These are phyloP conservation scores for Amanita inopinata DNA, from an alignment of 768 basidiomycete species.

Conservation along the genomic window DNA sequence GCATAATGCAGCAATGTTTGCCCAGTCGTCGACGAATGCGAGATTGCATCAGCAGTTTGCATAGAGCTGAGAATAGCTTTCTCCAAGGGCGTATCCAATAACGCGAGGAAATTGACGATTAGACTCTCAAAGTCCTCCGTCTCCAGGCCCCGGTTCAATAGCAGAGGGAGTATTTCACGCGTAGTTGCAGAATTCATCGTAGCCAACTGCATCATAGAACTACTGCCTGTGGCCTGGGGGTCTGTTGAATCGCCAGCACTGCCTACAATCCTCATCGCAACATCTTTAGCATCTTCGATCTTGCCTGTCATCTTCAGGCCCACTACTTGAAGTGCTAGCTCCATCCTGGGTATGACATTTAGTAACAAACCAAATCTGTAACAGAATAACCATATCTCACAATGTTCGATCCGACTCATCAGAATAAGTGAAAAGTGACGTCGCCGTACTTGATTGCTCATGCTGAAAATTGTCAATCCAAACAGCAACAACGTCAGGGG, in stretches of 20 bases:
- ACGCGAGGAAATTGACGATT: slow-evolving; percentile 70
- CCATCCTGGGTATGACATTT: slow-evolving; percentile 54
- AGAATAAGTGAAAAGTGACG: slow-evolving; percentile 77
- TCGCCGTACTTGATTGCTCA: slow-evolving; percentile 37
- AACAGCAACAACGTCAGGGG: slow-evolving; percentile 82
- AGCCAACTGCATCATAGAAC: slow-evolving; percentile 47
- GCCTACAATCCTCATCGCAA: slow-evolving; percentile 88
- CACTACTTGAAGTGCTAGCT: slow-evolving; percentile 89
- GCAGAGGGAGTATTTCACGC: slow-evolving; percentile 46
- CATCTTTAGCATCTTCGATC: slow-evolving; percentile 86
- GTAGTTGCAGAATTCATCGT: slow-evolving; percentile 26
- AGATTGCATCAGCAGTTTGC: slow-evolving; percentile 49
- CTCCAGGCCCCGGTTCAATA: slow-evolving; percentile 45
- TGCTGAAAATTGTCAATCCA: slow-evolving; percentile 73
- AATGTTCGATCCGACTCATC: slow-evolving; percentile 85
- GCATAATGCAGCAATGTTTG: slow-evolving; percentile 90
- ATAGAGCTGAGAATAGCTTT: slow-evolving; percentile 29
- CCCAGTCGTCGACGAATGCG: slow-evolving; percentile 57
- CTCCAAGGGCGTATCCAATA: slow-evolving; percentile 60
- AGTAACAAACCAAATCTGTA: slow-evolving; percentile 10
- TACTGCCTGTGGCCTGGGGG: slow-evolving; percentile 22
- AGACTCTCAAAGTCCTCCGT: slow-evolving; percentile 62
- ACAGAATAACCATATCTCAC: too few relatives aligned
- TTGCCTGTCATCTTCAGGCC: slow-evolving; percentile 96
- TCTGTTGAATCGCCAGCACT: slow-evolving; percentile 41